Evolutionary conservation across 2,329 filamentous ascomycete species (phyloP), one percentile per base, ranked within the genome.

Genomic region (Penicillium decumbens): DNA sequence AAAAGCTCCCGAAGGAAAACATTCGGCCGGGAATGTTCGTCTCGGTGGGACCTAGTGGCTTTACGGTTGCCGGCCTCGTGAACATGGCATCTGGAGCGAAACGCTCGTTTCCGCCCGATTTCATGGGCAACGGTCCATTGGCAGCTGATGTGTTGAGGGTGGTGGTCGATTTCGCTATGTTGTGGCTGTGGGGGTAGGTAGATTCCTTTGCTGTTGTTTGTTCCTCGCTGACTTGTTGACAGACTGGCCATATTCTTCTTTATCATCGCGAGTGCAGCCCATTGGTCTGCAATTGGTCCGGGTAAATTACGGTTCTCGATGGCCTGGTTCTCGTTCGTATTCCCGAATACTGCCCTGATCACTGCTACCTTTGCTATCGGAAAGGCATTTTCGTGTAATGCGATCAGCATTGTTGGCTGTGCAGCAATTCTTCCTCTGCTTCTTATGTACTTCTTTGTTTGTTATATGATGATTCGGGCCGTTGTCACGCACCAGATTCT

Each of bases 21-120:
- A 78, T 89, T 18, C 80, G 88, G 9, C 89, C 89, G 0, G 88
- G 86, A 61, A 89, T 95, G 83, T 93, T 93, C 65, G 89, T 93
- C 53, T 86, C 82, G 1, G 87, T 93, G 25, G 88, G 89, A 29
- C 88, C 89, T 0, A 83, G 80, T 43, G 87, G 81, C 2, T 87
- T 87, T 65, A 87, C 83, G 0, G 81, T 82, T 15, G 75, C 80
- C 0, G 83, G 78, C 0, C 66, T 84, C 4, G 74, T 85, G 15
- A 76, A 67, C 33, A 83, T 84, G 80, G 80, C 78, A 3, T 66
- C 73, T 13, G 64, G 72, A 29, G 69, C 82, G 0, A 73, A 76
- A 6, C 59, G 68, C 10, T 72, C 76, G 1, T 76, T 82, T 4
- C 72, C 75, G 0, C 49, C 59, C 3, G 67, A 78, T 50, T 83